Evolutionary conservation across 2,329 filamentous ascomycete species (phyloP), one percentile per base, ranked within the genome.

Genomic region (Aschersonia sp.): DNA sequence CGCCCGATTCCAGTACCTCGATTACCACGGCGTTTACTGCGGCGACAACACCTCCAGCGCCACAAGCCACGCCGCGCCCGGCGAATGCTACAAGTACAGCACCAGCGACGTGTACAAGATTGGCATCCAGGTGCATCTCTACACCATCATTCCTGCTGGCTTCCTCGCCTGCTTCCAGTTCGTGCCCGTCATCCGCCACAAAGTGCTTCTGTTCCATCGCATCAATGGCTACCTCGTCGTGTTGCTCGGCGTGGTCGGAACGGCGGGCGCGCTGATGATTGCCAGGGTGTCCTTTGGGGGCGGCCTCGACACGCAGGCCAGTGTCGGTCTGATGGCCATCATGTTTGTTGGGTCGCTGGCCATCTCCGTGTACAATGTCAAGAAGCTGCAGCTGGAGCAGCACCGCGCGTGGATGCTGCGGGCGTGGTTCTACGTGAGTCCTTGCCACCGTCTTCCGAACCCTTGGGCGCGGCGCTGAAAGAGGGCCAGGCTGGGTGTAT

Each of bases 341-440:
- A 54, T 67, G 9, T 73, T 73, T 2, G 55, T 69, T 0, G 53
- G 56, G 1, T 63, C 68, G 3, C 56, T 75, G 5, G 48, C 56
- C 0, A 55, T 78, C 40, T 71, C 77, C 0, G 70, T 69, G 38
- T 62, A 71, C 55, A 79, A 78, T 51, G 70, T 82, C 58, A 78
- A 74, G 59, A 61, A 65, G 2, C 58, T 80, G 5, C 77, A 80
- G 55, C 75, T 83, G 45, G 74, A 79, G 32, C 70, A 80, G 55
- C 77, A 81, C 50, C 67, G 77, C 1, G 73, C 73, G 3, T 81
- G 76, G 77, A 81, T 80, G 76, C 56, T 81, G n/a, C 58, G 77
- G 9, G 65, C 71, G 3, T 72, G 70, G 70, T 62, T 71, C 46
- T 72, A 71, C 50, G 63, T 69, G 51, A 51, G 63, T 59, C 0